Evolutionary conservation across 2,329 filamentous ascomycete genomes (phyloP).

Genomic region (Trichothecium roseum): DNA sequence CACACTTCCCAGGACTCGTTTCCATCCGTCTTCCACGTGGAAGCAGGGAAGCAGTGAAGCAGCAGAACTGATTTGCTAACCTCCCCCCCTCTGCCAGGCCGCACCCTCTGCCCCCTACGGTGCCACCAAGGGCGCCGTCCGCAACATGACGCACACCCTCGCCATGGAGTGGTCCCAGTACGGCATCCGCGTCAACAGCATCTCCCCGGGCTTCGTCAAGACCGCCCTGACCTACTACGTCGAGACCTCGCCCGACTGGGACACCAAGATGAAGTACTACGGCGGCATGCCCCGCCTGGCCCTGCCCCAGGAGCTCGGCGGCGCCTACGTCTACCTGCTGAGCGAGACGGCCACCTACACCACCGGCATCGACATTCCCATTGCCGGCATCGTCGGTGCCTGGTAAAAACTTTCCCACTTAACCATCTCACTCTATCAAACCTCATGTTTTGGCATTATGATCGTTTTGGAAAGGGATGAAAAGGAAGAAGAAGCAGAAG

Average conservation of each 20-base stretch:
- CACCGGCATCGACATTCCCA: slow-evolving; percentile 7
- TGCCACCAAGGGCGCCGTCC: slow-evolving; percentile 31
- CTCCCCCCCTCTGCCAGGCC: too few relatives aligned
- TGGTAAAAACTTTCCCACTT: too few relatives aligned
- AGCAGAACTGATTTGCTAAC: too few relatives aligned
- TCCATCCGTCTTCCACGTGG: too few relatives aligned
- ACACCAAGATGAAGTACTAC: slow-evolving; percentile 44
- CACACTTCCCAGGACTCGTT: too few relatives aligned
- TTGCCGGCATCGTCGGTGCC: slow-evolving; percentile 11
- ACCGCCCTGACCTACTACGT: slow-evolving; percentile 34
- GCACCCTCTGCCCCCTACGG: slow-evolving; percentile 39
- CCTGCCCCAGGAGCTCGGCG: slow-evolving; percentile 38
- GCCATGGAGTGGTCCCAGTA: slow-evolving; percentile 38
- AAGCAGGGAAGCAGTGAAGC: too few relatives aligned
- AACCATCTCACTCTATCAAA: too few relatives aligned
- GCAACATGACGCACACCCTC: slow-evolving; percentile 26
- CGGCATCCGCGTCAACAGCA: slow-evolving; percentile 33
- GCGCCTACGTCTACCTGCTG: slow-evolving; percentile 44
- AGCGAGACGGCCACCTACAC: slow-evolving; percentile 37
- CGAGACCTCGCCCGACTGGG: slow-evolving; percentile 35
- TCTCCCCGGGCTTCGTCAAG: slow-evolving; percentile 33
- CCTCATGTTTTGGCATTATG: too few relatives aligned
- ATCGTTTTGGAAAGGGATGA: too few relatives aligned
- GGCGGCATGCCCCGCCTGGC: slow-evolving; percentile 42
- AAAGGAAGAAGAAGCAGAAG: too few relatives aligned